Evolutionary conservation across 23 red algal genomes (phyloP).

Genomic region (Agarophyton chilense): DNA sequence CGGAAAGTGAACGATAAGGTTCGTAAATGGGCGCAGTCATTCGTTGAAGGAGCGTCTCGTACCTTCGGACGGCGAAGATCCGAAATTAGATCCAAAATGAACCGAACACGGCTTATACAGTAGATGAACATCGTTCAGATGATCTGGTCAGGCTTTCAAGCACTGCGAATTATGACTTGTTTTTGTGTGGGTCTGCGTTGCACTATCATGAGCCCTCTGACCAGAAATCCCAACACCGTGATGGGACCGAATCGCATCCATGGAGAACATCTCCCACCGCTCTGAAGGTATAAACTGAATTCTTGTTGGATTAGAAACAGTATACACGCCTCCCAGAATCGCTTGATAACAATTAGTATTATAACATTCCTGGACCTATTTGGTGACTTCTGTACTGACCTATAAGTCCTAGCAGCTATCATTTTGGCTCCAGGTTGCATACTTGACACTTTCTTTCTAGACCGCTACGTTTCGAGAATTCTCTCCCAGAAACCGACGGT

Average conservation of each 20-base stretch:
- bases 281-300: not conserved
- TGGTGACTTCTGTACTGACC: not conserved
- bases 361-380: not conserved
- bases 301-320: not conserved
- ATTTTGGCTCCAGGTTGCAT: not conserved
- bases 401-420: not conserved
- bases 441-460: not conserved
- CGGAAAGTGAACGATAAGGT: too few species aligned
- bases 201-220: not conserved
- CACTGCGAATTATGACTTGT: too few species aligned
- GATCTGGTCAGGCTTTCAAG: too few species aligned
- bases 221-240: not conserved
- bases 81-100: too few species aligned
- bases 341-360: not conserved
- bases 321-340: not conserved
- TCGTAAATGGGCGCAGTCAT: too few species aligned
- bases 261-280: not conserved
- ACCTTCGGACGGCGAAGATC: too few species aligned
- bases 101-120: too few species aligned
- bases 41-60: too few species aligned
- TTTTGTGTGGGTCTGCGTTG: too few species aligned
- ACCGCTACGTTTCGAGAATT: not conserved
- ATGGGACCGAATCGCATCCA: not conserved
- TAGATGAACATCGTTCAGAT: too few species aligned
- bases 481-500: not conserved